A percentile compares a stretch with the other conserved stretches of the same genome.
Evolutionary conservation across 2,329 filamentous ascomycete species (phyloP).

Genomic region (Coleophoma crateriformis): DNA sequence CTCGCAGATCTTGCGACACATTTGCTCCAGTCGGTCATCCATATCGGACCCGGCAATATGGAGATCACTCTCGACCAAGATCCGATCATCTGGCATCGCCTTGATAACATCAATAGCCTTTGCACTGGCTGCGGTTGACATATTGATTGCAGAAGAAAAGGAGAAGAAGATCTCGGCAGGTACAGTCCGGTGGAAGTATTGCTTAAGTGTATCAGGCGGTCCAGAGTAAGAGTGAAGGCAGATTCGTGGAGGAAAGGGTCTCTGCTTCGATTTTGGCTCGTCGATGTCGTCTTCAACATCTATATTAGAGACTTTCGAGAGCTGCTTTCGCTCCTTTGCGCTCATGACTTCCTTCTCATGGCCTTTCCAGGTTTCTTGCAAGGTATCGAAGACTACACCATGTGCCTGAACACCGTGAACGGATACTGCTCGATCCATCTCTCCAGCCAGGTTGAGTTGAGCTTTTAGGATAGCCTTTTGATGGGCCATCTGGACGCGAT

Average conservation of each 20-base stretch:
- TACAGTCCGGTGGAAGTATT: constrained; percentile 69
- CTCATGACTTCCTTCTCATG: constrained; percentile 58
- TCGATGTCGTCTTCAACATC: constrained; percentile 28
- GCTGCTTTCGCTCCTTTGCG: constrained; percentile 49
- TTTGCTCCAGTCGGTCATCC: constrained; percentile 71
- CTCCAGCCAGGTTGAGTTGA: constrained; percentile 67
- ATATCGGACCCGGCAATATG: constrained; percentile 77
- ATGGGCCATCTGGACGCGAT: constrained; percentile 63
- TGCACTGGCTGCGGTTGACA: constrained; percentile 45
- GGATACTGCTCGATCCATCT: constrained; percentile 69
- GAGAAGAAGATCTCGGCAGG: constrained; percentile 81
- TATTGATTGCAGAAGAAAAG: constrained; percentile 80
- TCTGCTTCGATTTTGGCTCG: constrained; percentile 32
- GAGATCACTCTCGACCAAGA: constrained; percentile 87
- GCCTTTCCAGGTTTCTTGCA: constrained; percentile 65
- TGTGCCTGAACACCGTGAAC: constrained; percentile 60
- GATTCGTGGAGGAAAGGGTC: constrained; percentile 76
- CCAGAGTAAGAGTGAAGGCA: constrained; percentile 95
- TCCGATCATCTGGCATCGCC: constrained; percentile 67
- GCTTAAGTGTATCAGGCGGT: constrained; percentile 65
- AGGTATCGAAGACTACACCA: constrained; percentile 56
- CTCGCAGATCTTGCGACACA: constrained; percentile 69
- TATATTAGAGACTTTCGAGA: constrained; percentile 31
- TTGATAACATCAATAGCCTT: constrained; percentile 56
- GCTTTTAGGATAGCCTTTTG: constrained; percentile 61